phyloP scores from a whole-genome alignment of 169 alveolate genomes.

The Plasmodium blacklocki region DNA sequence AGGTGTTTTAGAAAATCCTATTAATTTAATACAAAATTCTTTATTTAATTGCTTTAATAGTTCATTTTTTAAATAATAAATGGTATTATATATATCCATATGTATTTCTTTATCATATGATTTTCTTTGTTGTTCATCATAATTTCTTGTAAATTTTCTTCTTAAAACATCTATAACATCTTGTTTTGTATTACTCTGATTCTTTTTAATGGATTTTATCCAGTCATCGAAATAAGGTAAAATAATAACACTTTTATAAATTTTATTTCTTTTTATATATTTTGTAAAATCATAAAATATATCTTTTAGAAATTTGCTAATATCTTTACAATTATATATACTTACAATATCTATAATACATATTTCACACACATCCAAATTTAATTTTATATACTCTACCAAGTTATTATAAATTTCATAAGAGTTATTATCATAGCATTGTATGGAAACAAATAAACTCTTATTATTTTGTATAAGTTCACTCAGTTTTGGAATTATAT shows the following conservation, averaged over 20 bases:
- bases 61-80: conserved; percentile 62
- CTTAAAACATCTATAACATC: too few species aligned
- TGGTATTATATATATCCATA: conserved; percentile 66
- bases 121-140: conserved; percentile 6
- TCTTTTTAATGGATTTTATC: conserved; percentile 30
- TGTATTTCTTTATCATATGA: conserved; percentile 4
- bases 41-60: conserved; percentile 21
- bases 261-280: conserved; percentile 50
- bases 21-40: conserved; percentile 44
- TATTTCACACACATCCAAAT: conserved; percentile 16
- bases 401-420: conserved; percentile 63
- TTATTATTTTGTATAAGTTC: conserved; percentile 22
- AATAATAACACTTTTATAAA: conserved; percentile 23
- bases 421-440: conserved; percentile 47
- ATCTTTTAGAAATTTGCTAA: conserved; percentile 49
- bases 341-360: conserved; percentile 57
- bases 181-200: background rate
- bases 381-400: conserved; percentile 23
- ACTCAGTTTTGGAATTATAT: conserved; percentile 3
- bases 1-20: conserved; percentile 53
- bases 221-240: conserved; percentile 72
- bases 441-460: conserved; percentile 18
- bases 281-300: conserved; percentile 52
- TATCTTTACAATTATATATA: conserved; percentile 50
- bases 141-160: background rate